Evolutionary conservation across 2,329 filamentous ascomycete genomes (phyloP), one percentile per base, ranked within the genome.

Genomic region (Venturiaceae sp.): DNA sequence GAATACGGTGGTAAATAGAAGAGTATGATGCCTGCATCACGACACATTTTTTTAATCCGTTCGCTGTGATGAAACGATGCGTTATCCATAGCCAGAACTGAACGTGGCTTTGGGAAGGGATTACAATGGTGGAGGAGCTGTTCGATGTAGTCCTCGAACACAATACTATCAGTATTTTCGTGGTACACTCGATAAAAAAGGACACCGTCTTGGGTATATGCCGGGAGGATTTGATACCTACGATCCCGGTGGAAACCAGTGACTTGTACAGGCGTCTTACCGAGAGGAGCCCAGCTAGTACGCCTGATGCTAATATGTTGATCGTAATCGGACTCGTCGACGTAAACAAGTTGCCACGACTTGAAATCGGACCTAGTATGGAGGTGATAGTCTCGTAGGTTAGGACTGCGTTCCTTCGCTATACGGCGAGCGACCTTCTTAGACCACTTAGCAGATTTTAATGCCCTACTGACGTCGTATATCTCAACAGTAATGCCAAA

Each of bases 321-420:
- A 59, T 75, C 67, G 62, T 64, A 72, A 3, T 70, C 67, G 60
- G 72, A 74, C 62, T 75, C 66, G 59, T 74, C 67, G 33, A 72
- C 63, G 57, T 64, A 74, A 9, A 74, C 66, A 11, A 72, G 62
- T 30, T 73, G 65, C 59, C 71, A 69, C 0, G 66, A 70, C 11
- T 61, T 59, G 57, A 70, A 71, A 1, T 63, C 60, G 3, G 67
- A 70, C 13, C 72, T 50, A 6, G 68, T 67, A 59, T 72, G 59
- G 28, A 69, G 63, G 60, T 74, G 72, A 28, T 65, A 63, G 60
- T 71, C 68, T 63, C 66, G 65, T 57, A 74, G 62, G 39, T 72
- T 65, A 19, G 63, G 47, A 65, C 70, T 69, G 44, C 60, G 65
- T 63, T 72, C 65, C 60, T 67, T 66, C 60, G 70, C 65, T 59